These are phyloP conservation scores for Pleurostoma richardsiae DNA, from an alignment of 2,329 filamentous ascomycete species.

Conservation along the genomic window DNA sequence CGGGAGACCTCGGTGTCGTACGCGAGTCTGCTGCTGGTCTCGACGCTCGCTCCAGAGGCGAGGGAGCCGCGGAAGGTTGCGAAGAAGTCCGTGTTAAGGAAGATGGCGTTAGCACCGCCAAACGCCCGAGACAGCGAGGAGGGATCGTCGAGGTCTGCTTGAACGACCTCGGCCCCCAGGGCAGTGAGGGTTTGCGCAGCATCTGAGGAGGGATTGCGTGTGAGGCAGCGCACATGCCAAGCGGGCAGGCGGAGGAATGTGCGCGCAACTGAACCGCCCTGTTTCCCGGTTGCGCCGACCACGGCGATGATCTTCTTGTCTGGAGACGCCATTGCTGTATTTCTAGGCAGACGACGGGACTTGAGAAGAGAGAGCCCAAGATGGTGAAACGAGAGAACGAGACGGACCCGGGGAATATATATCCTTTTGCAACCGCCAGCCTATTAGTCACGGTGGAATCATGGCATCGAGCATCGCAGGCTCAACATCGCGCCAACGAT, in stretches of 20 bases:
- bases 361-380: not conserved
- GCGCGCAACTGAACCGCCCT: not conserved
- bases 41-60: not conserved
- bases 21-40: not conserved
- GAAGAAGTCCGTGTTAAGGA: constrained; percentile 1
- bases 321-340: not conserved
- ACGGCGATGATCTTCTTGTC: constrained; percentile 6
- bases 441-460: too few relatives aligned
- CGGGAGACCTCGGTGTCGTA: not conserved
- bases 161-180: not conserved
- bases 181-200: constrained; percentile 6
- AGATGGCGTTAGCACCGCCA: not conserved
- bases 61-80: not conserved
- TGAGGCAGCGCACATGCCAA: constrained; percentile 11
- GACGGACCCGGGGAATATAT: not conserved
- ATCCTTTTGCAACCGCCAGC: too few relatives aligned
- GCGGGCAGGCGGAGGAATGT: constrained; percentile 5
- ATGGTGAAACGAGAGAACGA: constrained; percentile 11
- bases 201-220: constrained; percentile 6
- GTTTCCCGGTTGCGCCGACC: constrained; percentile 1
- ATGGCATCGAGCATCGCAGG: too few relatives aligned
- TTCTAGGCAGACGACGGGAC: constrained; percentile 3
- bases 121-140: not conserved
- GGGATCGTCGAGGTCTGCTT: not conserved
- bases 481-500: too few relatives aligned